Percentiles rank a stretch among this genome's conserved stretches.
These are phyloP conservation scores for Apiospora arundinis DNA, from an alignment of 2,329 filamentous ascomycete species.

Conservation along the genomic window DNA sequence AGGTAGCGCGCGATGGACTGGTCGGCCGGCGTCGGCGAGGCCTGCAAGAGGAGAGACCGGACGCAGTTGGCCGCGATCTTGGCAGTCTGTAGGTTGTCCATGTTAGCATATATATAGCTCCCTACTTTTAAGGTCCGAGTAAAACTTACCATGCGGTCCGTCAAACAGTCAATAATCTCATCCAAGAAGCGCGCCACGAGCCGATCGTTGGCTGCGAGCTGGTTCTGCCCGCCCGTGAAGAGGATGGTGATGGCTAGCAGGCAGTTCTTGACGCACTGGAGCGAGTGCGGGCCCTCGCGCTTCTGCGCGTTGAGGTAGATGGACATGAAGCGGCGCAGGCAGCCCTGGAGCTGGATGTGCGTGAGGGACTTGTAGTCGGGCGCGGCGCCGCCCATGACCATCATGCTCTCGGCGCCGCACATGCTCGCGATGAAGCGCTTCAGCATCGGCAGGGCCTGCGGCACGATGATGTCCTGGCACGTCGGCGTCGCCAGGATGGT, in stretches of 20 bases:
- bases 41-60: constrained; percentile 78
- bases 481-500: constrained; percentile 87
- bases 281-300: constrained; percentile 74
- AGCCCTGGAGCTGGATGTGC: constrained; percentile 77
- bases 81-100: constrained; percentile 63
- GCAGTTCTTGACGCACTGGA: constrained; percentile 91
- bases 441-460: constrained; percentile 87
- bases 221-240: constrained; percentile 79
- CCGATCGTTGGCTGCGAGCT: constrained; percentile 76
- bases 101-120: neutral
- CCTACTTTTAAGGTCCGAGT: too few relatives aligned
- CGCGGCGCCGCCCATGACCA: constrained; percentile 17
- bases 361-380: constrained; percentile 54
- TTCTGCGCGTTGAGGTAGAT: constrained; percentile 80
- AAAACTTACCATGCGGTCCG: constrained; percentile 68
- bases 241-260: constrained; percentile 88
- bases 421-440: constrained; percentile 88
- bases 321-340: constrained; percentile 80
- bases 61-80: constrained; percentile 92
- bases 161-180: constrained; percentile 85
- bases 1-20: constrained; percentile 77
- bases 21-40: constrained; percentile 68
- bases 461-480: constrained; percentile 88
- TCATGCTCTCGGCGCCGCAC: constrained; percentile 46
- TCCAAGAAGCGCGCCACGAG: constrained; percentile 77